These are phyloP conservation scores for Hyphopichia buzzinii DNA, from an alignment of 1,139 yeast genomes.

Conservation along the genomic window DNA sequence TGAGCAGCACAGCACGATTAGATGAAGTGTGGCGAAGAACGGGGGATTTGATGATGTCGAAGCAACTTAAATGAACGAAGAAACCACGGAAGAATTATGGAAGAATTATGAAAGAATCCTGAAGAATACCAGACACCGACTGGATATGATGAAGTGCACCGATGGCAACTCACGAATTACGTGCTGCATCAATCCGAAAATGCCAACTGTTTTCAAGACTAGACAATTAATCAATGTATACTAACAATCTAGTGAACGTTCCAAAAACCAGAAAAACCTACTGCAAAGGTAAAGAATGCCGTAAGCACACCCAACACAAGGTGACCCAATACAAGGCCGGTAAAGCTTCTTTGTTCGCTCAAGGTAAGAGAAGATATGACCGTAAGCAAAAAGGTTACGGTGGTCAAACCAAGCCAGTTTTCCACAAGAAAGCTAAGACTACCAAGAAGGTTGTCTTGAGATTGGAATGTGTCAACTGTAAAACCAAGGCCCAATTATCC, in stretches of 20 bases:
- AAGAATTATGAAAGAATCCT: too few species aligned
- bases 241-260: slow-evolving; percentile 81
- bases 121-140: too few species aligned
- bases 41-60: too few species aligned
- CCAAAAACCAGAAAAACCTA: slow-evolving; percentile 99
- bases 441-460: slow-evolving; percentile 99
- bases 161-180: too few species aligned
- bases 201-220: too few species aligned
- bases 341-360: slow-evolving; percentile 98
- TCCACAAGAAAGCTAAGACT: slow-evolving; percentile 99
- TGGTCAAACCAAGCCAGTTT: slow-evolving; percentile 99
- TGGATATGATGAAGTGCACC: too few species aligned
- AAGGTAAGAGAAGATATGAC: slow-evolving; percentile 99
- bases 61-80: too few species aligned
- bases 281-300: slow-evolving; percentile 99
- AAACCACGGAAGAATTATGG: too few species aligned
- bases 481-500: slow-evolving; percentile 97
- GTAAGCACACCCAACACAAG: slow-evolving; percentile 99
- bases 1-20: too few species aligned
- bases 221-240: slow-evolving; percentile 13
- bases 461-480: slow-evolving; percentile 98
- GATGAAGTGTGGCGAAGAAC: too few species aligned
- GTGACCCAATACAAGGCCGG: slow-evolving; percentile 99
- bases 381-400: slow-evolving; percentile 99
- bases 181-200: too few species aligned